Conservation (phyloP, 148 eudicot species). For the Diospyros lotus region DNA sequence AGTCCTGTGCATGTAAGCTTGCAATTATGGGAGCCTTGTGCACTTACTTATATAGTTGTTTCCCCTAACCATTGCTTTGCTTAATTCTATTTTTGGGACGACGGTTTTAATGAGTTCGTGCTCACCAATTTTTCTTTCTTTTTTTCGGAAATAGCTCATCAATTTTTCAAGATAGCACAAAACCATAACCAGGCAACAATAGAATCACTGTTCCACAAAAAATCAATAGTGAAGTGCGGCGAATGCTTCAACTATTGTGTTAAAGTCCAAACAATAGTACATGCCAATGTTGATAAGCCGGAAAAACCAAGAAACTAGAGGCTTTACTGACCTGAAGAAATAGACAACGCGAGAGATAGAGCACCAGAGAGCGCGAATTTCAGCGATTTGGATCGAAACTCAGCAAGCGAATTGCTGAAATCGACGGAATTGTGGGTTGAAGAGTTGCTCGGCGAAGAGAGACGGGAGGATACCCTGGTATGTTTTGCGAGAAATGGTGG, state of each 20-base stretch:
- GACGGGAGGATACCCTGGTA: slow-evolving; percentile 18
- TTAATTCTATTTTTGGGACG: too few relatives aligned
- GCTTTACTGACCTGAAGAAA: slow-evolving; percentile 33
- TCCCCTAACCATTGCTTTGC: too few relatives aligned
- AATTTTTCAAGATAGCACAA: neutral
- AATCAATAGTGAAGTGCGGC: neutral
- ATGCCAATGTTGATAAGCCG: neutral
- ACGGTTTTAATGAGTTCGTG: too few relatives aligned
- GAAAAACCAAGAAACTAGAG: neutral
- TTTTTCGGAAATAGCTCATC: neutral
- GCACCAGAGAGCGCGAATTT: slow-evolving; percentile 61
- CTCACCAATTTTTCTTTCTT: too few relatives aligned
- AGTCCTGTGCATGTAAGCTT: too few relatives aligned
- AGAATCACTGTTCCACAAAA: neutral
- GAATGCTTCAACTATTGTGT: neutral
- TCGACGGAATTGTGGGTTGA: slow-evolving; percentile 11
- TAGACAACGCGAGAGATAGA: slow-evolving; percentile 55
- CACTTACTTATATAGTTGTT: too few relatives aligned
- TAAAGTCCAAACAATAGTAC: neutral
- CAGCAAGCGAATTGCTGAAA: slow-evolving; percentile 41
- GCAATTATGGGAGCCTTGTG: too few relatives aligned
- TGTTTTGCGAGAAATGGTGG: slow-evolving; percentile 10
- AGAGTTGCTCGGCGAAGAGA: neutral
- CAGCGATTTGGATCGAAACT: slow-evolving; percentile 39
- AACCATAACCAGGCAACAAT: neutral